phyloP scores from a whole-genome alignment of 2,329 filamentous ascomycete species.

The Xylogone sp. region DNA sequence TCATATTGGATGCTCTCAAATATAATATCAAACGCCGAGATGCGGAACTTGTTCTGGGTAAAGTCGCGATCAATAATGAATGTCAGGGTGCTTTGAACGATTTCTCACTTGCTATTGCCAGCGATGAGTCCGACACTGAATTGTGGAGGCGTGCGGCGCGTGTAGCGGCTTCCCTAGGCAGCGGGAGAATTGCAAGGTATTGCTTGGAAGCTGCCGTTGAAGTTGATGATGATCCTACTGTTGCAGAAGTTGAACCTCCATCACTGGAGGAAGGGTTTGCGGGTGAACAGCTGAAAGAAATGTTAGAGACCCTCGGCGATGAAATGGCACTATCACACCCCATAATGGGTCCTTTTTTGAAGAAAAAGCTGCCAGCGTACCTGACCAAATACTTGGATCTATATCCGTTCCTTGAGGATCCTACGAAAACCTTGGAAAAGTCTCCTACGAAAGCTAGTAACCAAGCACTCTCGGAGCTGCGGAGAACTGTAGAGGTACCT shows the following conservation, averaged over 20 bases:
- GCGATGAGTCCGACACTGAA: constrained; percentile 64
- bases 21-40: constrained; percentile 41
- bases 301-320: constrained; percentile 51
- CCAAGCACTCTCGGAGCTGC: constrained; percentile 8
- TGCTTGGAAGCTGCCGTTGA: constrained; percentile 65
- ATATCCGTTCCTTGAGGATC: constrained; percentile 57
- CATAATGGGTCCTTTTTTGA: constrained; percentile 53
- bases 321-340: constrained; percentile 56
- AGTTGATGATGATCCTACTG: constrained; percentile 61
- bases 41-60: constrained; percentile 30
- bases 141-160: constrained; percentile 59
- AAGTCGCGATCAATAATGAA: constrained; percentile 29
- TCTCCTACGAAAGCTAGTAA: neutral
- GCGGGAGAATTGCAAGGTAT: constrained; percentile 53
- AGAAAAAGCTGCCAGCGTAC: constrained; percentile 45
- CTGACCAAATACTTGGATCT: constrained; percentile 56
- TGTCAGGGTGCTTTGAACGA: constrained; percentile 45
- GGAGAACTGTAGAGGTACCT: constrained; percentile 14
- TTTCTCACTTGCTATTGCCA: constrained; percentile 56
- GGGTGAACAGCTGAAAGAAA: constrained; percentile 56
- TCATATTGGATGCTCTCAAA: constrained; percentile 72
- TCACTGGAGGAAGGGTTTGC: constrained; percentile 61
- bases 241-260: constrained; percentile 58
- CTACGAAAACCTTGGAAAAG: constrained; percentile 29
- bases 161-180: constrained; percentile 54